Conservation (phyloP, 306 rosid species). For the Dalbergia oliveri region DNA sequence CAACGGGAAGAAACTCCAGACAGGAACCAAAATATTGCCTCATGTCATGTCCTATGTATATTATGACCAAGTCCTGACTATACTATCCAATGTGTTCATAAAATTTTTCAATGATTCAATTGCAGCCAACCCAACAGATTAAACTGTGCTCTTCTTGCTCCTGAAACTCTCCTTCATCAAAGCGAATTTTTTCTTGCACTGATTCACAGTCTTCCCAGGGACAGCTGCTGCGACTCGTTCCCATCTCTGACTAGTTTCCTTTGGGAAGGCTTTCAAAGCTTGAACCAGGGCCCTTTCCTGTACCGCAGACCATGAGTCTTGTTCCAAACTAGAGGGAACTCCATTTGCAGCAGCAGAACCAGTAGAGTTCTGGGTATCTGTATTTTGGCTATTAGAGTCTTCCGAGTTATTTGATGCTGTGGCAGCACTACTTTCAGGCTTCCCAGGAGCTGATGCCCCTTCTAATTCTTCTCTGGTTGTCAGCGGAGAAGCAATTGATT, state of each 20-base stretch:
- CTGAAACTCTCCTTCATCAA: conserved; percentile 89
- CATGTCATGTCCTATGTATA: not conserved
- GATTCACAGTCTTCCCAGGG: conserved; percentile 89
- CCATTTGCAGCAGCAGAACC: conserved; percentile 59
- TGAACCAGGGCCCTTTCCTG: conserved; percentile 96
- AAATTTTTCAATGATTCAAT: not conserved
- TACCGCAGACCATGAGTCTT: conserved; percentile 85
- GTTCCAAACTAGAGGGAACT: conserved; percentile 67
- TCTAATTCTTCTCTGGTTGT: conserved; percentile 82
- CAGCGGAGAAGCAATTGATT: conserved; percentile 88
- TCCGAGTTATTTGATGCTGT: conserved; percentile 44
- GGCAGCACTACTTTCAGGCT: conserved; percentile 52
- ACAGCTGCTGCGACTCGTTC: conserved; percentile 94
- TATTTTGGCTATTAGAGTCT: conserved; percentile 48
- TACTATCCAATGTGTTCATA: conserved; percentile 1
- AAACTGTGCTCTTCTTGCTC: conserved; percentile 77
- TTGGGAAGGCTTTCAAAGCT: conserved; percentile 95
- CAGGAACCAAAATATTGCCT: conserved; percentile 40
- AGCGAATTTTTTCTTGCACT: conserved; percentile 92
- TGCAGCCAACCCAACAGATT: conserved; percentile 31
- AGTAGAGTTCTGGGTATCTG: conserved; percentile 48
- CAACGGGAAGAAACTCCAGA: conserved; percentile 46
- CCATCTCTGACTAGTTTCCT: conserved; percentile 90
- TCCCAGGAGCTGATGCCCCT: conserved; percentile 55
- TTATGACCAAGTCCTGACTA: conserved; percentile 2